A percentile compares a stretch with the other conserved stretches of the same genome.
Conservation (phyloP, 257 asterid species). For the Leonotis leonurus region DNA sequence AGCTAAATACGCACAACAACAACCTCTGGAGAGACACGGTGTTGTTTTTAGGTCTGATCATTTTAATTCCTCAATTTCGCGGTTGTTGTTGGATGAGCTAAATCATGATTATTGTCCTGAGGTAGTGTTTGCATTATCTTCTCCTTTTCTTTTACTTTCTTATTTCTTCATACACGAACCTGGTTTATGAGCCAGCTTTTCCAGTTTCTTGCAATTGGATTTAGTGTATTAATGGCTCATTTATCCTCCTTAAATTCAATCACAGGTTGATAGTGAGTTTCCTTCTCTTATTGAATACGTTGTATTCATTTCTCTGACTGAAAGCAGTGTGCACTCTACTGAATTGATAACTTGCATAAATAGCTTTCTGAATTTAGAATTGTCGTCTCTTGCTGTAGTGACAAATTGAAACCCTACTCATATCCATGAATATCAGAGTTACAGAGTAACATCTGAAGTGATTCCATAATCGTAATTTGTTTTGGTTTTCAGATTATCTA, state of each 20-base stretch:
- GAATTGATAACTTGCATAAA: background rate
- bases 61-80: slow-evolving; percentile 38
- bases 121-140: slow-evolving; percentile 33
- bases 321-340: background rate
- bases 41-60: slow-evolving; percentile 23
- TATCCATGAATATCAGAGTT: background rate
- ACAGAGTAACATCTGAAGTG: background rate
- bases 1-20: slow-evolving; percentile 13
- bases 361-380: background rate
- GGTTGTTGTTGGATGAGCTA: slow-evolving; percentile 27
- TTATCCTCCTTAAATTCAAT: background rate
- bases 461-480: background rate
- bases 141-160: background rate
- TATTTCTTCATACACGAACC: background rate
- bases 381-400: background rate
- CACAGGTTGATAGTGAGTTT: background rate
- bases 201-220: background rate
- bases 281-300: background rate
- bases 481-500: background rate
- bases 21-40: slow-evolving; percentile 9
- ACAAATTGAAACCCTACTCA: background rate
- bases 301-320: background rate
- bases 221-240: background rate
- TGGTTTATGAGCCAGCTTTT: background rate
- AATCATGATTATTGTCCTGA: slow-evolving; percentile 44